Base-by-base conservation (phyloP, 331 rosid species). In the Ulmus americana region DNA sequence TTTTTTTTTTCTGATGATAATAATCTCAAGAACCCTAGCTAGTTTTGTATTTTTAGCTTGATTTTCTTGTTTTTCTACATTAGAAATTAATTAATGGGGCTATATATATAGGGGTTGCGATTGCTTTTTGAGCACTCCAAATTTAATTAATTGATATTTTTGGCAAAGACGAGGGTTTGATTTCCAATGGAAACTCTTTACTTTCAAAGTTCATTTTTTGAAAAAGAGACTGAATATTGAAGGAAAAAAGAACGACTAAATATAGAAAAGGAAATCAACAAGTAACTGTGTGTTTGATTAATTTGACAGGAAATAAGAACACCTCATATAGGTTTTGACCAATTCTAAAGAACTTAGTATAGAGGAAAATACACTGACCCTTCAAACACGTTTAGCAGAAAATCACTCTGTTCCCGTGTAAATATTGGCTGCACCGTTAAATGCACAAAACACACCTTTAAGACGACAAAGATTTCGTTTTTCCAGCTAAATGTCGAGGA, bases 331-430 rank as follows among this genome's bases (percentile, higher is more conserved):
- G 8, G 39, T 13, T 63, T 82, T 56, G 86, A 82, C 87, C 67
- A 42, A 54, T 81, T 82, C 80, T 65, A 42, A 15, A 2, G 39
- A 45, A 47, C 15, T 55, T 13, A 20, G 59, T 18, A 10, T 39
- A 28, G 10, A 0, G 7, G 1, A 13, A 28, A 10, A 28, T 1
- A 16, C 42, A 55, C 16, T 0, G 14, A 64, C 62, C 71, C 77
- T 79, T 83, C 84, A 79, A 83, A 79, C 72, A 83, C 84, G 84
- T 60, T 51, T 0, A 1, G 13, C 53, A 10, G 16, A 48, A 28
- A 11, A 10, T 55, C 4, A 28, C 44, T 28, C 35, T 69, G 45
- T 61, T 47, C 52, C 52, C 7, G 10, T 47, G 10, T n/a, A 47
- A 47, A 47, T 47, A 8, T 47, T 8, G 14, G 12, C 52, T 47